Evolutionary conservation across 2,329 filamentous ascomycete genomes (phyloP), one percentile per base, ranked within the genome.

Genomic region (Cladorrhinum sp.): DNA sequence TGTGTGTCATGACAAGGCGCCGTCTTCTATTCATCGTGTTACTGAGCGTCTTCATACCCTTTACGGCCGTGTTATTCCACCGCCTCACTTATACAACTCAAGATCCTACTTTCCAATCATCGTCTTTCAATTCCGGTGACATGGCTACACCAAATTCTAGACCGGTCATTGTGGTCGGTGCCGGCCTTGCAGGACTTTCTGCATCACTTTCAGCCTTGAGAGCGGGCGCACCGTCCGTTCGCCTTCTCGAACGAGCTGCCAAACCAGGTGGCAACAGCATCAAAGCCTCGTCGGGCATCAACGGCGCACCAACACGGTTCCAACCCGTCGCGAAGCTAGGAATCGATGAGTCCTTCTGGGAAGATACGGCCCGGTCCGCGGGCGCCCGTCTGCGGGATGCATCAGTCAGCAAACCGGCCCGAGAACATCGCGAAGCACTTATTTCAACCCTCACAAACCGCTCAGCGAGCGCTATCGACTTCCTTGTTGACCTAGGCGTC

Each of bases 241-340:
- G 77, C 30, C 76, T 89, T 55, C 76, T 89, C 12, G 86, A 89
- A 61, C 82, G 84, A 20, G 79, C 80, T 0, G 68, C 79, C 2
- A 86, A 85, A 67, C 83, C 85, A 0, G 86, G 86, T 36, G 85
- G 85, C 1, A 88, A 88, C 67, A 84, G 80, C 67, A 86, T 88
- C 72, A 88, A 88, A 72, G 86, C 86, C 0, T 88, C 85, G 0
- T 87, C 85, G 0, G 86, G 85, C 0, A 88, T 88, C 71, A 88
- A 87, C 65, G 86, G 84, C 6, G 84, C 84, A 0, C 79, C 79
- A 0, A 88, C 86, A 0, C 76, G 75, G 2, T 87, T 82, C 63
- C 86, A 89, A 68, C 70, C 72, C 10, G 72, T 68, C 2, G 49
- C 61, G 3, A 36, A 55, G n/a, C 57, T 68, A 48, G 64, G 70